Conservation (phyloP, 2,329 filamentous ascomycete species). For the Hawksworthiomyces lignivorus region DNA sequence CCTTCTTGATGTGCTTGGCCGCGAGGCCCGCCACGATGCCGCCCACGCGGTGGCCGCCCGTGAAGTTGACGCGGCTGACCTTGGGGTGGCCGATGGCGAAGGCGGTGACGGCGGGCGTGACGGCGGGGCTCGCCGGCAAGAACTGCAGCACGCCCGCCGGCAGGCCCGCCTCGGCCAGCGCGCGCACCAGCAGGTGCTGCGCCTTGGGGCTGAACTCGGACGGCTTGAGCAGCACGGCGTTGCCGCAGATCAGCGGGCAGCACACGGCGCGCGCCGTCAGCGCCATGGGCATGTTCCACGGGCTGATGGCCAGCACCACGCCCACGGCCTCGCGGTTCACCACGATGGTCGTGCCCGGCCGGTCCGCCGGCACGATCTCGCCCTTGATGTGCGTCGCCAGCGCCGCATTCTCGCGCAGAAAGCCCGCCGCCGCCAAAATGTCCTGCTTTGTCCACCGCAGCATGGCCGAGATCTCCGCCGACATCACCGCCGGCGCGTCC, state of each 20-base stretch:
- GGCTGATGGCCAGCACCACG: conserved; percentile 60
- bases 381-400: conserved; percentile 28
- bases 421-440: conserved; percentile 24
- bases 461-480: conserved; percentile 25
- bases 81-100: conserved; percentile 52
- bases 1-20: conserved; percentile 59
- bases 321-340: conserved; percentile 62
- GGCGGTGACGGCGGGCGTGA: conserved; percentile 46
- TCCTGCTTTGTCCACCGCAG: conserved; percentile 28
- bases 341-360: conserved; percentile 47
- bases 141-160: conserved; percentile 58
- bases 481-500: conserved; percentile 19
- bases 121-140: conserved; percentile 42
- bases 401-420: conserved; percentile 34
- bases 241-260: conserved; percentile 46
- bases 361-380: conserved; percentile 26
- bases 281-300: conserved; percentile 46
- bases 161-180: conserved; percentile 56
- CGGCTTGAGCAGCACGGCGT: conserved; percentile 56
- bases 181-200: conserved; percentile 47
- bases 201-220: conserved; percentile 51
- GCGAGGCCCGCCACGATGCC: conserved; percentile 55
- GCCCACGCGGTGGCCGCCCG: conserved; percentile 58
- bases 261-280: conserved; percentile 30
- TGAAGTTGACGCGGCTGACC: conserved; percentile 64